A percentile compares a stretch with the other conserved stretches of the same genome.
phyloP scores from a whole-genome alignment of 306 rosid genomes.

The Ochetophila trinervis region DNA sequence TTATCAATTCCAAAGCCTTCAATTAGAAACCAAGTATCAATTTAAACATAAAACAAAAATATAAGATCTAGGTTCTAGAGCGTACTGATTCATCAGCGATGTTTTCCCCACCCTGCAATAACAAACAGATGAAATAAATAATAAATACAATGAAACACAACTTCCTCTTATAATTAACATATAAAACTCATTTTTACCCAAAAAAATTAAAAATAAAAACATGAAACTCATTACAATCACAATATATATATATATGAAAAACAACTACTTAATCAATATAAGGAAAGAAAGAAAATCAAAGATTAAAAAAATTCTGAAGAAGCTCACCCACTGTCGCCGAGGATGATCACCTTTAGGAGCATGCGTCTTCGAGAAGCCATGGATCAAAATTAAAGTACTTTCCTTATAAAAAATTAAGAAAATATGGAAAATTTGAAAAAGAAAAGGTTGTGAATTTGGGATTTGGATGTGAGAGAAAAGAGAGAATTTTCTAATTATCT shows the following conservation, averaged over 20 bases:
- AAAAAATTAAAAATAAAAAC: no score
- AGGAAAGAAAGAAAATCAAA: background rate
- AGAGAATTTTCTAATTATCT: background rate
- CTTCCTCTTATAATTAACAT: background rate
- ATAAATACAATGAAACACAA: slow-evolving; percentile 5
- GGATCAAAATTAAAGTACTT: slow-evolving; percentile 23
- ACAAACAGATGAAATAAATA: background rate
- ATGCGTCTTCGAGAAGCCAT: slow-evolving; percentile 99
- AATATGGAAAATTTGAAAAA: background rate
- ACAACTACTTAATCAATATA: no score
- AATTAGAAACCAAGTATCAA: background rate
- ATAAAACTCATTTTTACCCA: background rate
- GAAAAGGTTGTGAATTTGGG: background rate
- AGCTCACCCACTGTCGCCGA: slow-evolving; percentile 94
- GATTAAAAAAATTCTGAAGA: background rate
- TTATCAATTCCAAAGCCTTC: slow-evolving; percentile 7
- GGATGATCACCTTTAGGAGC: slow-evolving; percentile 96
- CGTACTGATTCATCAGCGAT: slow-evolving; percentile 94
- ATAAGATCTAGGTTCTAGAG: slow-evolving; percentile 29
- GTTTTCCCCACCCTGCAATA: slow-evolving; percentile 94
- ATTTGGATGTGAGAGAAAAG: background rate
- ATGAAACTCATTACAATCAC: background rate
- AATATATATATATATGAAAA: background rate
- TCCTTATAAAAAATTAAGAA: background rate
- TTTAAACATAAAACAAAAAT: slow-evolving; percentile 7